phyloP scores from a whole-genome alignment of 2,329 filamentous ascomycete species.

The Trichoderma sp. region DNA sequence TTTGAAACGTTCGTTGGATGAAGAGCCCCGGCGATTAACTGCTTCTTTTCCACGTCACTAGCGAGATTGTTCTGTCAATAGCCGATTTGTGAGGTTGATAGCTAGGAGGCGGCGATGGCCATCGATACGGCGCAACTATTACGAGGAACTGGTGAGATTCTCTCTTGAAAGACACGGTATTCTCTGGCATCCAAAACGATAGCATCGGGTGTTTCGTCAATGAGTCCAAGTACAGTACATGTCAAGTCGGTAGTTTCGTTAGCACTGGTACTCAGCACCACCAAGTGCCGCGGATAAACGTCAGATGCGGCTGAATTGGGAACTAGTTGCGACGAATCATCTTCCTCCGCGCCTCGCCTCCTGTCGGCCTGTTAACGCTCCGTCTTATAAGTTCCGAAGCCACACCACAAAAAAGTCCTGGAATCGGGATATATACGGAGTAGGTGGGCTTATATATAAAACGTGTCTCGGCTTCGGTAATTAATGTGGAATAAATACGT shows the following conservation, averaged over 20 bases:
- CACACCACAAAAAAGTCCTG: background rate
- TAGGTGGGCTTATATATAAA: background rate
- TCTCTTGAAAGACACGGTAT: constrained; percentile 3
- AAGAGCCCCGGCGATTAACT: constrained; percentile 46
- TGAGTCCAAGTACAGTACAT: background rate
- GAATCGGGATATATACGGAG: background rate
- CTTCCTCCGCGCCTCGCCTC: background rate
- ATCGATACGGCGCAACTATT: constrained; percentile 13
- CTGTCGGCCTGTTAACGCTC: background rate
- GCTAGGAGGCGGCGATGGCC: constrained; percentile 26
- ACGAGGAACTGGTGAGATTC: background rate
- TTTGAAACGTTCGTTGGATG: constrained; percentile 33
- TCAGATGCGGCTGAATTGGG: background rate
- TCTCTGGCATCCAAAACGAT: constrained; percentile 15
- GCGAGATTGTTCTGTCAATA: constrained; percentile 21
- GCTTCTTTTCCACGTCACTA: constrained; percentile 40
- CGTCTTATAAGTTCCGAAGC: background rate
- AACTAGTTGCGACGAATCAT: background rate
- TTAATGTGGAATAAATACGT: background rate
- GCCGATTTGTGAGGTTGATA: constrained; percentile 32
- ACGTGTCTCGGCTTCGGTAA: background rate
- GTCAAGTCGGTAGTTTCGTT: background rate
- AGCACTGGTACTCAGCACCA: background rate
- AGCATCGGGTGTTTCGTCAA: background rate
- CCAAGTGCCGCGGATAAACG: background rate